Percentiles rank a stretch among this genome's conserved stretches.
phyloP scores from a whole-genome alignment of 306 rosid species.

The Begonia peltatifolia region DNA sequence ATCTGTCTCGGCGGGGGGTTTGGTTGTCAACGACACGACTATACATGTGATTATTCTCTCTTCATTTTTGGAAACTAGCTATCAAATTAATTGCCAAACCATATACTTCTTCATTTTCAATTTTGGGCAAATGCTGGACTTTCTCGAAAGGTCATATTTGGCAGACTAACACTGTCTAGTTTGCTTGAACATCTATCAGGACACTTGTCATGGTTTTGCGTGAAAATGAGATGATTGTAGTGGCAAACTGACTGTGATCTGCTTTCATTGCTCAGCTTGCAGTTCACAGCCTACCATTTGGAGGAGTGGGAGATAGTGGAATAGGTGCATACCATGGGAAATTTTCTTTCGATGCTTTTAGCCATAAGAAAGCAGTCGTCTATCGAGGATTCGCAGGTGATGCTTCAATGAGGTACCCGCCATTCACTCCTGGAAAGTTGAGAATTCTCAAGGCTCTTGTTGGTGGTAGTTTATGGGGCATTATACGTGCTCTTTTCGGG shows the following conservation, averaged over 20 bases:
- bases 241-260: background rate
- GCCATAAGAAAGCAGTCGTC: constrained; percentile 86
- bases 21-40: constrained; percentile 71
- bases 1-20: constrained; percentile 75
- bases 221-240: background rate
- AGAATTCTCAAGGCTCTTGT: constrained; percentile 65
- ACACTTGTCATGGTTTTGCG: too few species aligned
- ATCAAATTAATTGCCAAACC: too few species aligned
- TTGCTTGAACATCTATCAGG: too few species aligned
- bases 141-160: background rate
- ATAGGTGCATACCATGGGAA: constrained; percentile 92
- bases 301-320: constrained; percentile 99
- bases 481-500: constrained; percentile 66
- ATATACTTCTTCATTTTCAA: background rate
- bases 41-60: constrained; percentile 42
- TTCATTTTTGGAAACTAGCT: constrained; percentile 1
- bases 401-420: constrained; percentile 75
- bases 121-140: too few species aligned
- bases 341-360: constrained; percentile 86
- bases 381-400: constrained; percentile 70
- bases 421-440: constrained; percentile 61
- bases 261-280: constrained; percentile 49
- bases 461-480: constrained; percentile 40
- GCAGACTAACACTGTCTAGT: too few species aligned
- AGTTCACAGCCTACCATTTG: constrained; percentile 64